Base-by-base conservation (phyloP, 2,329 filamentous ascomycete species). In the Cryphonectria parasitica region DNA sequence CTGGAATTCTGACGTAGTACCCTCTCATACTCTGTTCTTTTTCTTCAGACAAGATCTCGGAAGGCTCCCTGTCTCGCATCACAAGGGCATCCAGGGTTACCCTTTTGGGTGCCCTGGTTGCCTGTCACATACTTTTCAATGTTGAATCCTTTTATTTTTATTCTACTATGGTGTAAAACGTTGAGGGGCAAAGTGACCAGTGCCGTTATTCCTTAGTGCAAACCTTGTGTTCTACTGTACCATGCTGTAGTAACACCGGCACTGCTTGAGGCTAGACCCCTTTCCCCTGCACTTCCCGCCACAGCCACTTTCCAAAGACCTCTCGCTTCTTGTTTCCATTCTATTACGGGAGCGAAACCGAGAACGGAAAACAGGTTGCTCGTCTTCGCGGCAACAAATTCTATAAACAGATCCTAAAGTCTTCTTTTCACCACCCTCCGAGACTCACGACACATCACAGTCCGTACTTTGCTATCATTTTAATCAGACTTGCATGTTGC, bases 251-350 rank as follows among this genome's bases (percentile, higher is more conserved):
- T 10, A 49, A 19, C 45, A 19, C 45, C 22, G 4, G 22, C 45
- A 10, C 17, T 49, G 19, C 43, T n/a, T n/a, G 45, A 49, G 45
- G 45, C 45, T 49, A 49, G 17, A 49, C 45, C 8, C 58, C 60
- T 25, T 25, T 63, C n/a, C 36, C 22, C 34, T 43, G 61, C 15
- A 28, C 61, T 64, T 45, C 39, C 61, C 61, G 61, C 61, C 61
- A 43, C 61, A 43, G 61, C 61, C 61, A 45, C 61, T 39, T 1
- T 19, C 36, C 39, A 43, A 36, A 6, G 52, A 19, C 3, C 36
- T 25, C 34, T 62, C 36, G 58, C 36, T 36, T 34, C 58, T 39
- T 17, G 3, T 45, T 41, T 25, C 43, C 22, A 13, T 63, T 25
- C 39, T 7, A 22, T 49, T 49, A 49, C 22, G 45, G 45, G 45